Percentiles rank a stretch among this genome's conserved stretches.
Conservation (phyloP, 441 rosid species). For the Aquilaria agallochum region DNA sequence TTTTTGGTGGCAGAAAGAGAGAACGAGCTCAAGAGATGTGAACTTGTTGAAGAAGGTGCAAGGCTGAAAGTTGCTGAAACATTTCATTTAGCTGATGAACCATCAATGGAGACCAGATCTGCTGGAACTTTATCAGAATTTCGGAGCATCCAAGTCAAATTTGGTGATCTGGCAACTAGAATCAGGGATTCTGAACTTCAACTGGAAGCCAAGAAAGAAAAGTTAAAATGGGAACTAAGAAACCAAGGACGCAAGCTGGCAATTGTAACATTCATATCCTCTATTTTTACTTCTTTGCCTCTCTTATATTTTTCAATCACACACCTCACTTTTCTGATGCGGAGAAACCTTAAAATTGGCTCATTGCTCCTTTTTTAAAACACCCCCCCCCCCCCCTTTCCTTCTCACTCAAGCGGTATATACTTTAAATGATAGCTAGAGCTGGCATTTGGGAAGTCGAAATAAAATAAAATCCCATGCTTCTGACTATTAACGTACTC, state of each 20-base stretch:
- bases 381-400: no score
- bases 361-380: neutral
- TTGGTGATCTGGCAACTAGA: slow-evolving; percentile 28
- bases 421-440: no score
- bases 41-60: slow-evolving; percentile 60
- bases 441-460: no score
- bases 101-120: slow-evolving; percentile 31
- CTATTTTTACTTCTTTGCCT: neutral
- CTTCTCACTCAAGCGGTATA: no score
- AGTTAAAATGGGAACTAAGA: slow-evolving; percentile 48
- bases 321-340: neutral
- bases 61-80: slow-evolving; percentile 44
- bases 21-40: slow-evolving; percentile 47
- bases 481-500: slow-evolving; percentile 13
- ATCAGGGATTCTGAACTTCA: slow-evolving; percentile 30
- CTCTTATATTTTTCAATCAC: neutral
- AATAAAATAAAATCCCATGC: no score
- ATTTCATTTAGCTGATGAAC: slow-evolving; percentile 32
- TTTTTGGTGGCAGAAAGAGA: slow-evolving; percentile 62
- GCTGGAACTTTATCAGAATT: slow-evolving; percentile 73
- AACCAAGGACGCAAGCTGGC: slow-evolving; percentile 58
- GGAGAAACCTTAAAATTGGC: neutral
- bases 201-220: slow-evolving; percentile 52
- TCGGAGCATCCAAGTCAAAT: slow-evolving; percentile 41
- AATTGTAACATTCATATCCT: slow-evolving; percentile 42